A percentile compares a stretch with the other conserved stretches of the same genome.
phyloP scores from a whole-genome alignment of 2,329 filamentous ascomycete species.

The Neofusicoccum parvum region DNA sequence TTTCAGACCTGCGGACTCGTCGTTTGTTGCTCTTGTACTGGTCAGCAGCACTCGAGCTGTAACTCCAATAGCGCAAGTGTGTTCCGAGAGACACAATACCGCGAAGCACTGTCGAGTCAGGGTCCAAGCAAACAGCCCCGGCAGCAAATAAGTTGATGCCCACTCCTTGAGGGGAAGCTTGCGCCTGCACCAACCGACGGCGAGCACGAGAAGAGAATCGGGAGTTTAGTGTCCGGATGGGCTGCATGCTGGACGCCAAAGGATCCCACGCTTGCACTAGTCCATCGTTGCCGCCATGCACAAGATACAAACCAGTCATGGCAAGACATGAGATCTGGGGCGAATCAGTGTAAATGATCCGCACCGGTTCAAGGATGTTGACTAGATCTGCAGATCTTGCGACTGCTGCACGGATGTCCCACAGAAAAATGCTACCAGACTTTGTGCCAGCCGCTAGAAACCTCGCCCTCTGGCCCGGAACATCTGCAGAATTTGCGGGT shows the following conservation, averaged over 20 bases:
- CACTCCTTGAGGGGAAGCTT: conserved; percentile 66
- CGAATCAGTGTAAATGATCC: conserved; percentile 85
- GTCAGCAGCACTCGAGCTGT: conserved; percentile 76
- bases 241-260: conserved; percentile 75
- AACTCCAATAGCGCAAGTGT: conserved; percentile 89
- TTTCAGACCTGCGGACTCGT: conserved; percentile 69
- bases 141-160: conserved; percentile 79
- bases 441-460: conserved; percentile 81
- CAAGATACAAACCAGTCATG: conserved; percentile 80
- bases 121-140: conserved; percentile 82
- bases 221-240: conserved; percentile 84
- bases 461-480: conserved; percentile 83
- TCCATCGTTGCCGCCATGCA: conserved; percentile 92
- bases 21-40: conserved; percentile 77
- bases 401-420: conserved; percentile 75
- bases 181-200: conserved; percentile 69
- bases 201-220: conserved; percentile 80
- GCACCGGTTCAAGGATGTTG: conserved; percentile 69
- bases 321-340: conserved; percentile 83
- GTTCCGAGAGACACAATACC: conserved; percentile 87
- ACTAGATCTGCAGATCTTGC: conserved; percentile 56
- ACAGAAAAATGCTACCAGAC: conserved; percentile 74
- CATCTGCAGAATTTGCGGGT: conserved; percentile 55
- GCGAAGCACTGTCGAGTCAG: conserved; percentile 80
- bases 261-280: conserved; percentile 96